These are phyloP conservation scores for Nemania abortiva DNA, from an alignment of 2,329 filamentous ascomycete genomes.

Conservation along the genomic window DNA sequence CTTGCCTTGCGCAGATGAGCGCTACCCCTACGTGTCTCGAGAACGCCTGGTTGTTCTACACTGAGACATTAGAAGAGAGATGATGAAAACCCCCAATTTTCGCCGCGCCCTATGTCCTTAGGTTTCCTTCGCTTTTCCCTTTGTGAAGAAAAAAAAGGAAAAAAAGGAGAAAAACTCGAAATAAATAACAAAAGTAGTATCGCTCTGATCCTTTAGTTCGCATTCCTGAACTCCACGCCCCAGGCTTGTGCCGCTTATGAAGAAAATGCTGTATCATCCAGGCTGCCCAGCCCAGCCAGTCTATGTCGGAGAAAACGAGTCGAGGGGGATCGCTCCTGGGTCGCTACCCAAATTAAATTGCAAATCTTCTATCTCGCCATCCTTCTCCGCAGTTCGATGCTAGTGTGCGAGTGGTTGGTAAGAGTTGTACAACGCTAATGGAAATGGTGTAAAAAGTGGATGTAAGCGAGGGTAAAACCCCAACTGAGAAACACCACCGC, in stretches of 20 bases:
- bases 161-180: not conserved
- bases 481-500: not conserved
- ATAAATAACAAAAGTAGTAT: conserved; percentile 24
- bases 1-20: conserved; percentile 17
- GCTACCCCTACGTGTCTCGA: conserved; percentile 26
- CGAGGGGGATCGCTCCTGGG: conserved; percentile 30
- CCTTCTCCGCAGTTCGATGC: conserved; percentile 9
- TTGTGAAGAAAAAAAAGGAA: conserved; percentile 22
- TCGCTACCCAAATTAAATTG: conserved; percentile 31
- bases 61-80: conserved; percentile 27
- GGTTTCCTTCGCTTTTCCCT: conserved; percentile 23
- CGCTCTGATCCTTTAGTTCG: conserved; percentile 27
- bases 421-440: conserved; percentile 18
- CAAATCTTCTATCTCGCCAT: conserved; percentile 1
- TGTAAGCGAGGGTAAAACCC: conserved; percentile 5
- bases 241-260: conserved; percentile 34
- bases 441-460: conserved; percentile 1
- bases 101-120: conserved; percentile 23
- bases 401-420: not conserved
- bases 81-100: conserved; percentile 14
- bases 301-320: conserved; percentile 39
- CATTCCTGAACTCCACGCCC: conserved; percentile 38
- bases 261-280: conserved; percentile 41
- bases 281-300: conserved; percentile 43
- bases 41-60: conserved; percentile 36